phyloP scores from a whole-genome alignment of 768 basidiomycete species.

The Multifurca ochricompacta region DNA sequence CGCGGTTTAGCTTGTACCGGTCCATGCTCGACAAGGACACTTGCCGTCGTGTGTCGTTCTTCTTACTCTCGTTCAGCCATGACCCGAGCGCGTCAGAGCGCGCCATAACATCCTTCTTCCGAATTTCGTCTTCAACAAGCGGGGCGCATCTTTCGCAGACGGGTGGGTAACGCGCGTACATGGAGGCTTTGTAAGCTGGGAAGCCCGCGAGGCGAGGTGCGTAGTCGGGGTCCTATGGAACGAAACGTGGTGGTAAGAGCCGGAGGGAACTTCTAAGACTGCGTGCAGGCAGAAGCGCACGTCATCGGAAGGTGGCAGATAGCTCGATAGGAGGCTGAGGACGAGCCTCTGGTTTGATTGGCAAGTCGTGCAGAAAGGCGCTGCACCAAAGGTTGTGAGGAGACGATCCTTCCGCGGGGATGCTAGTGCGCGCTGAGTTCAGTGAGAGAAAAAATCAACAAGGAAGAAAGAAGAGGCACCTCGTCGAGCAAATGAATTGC shows the following conservation, averaged over 20 bases:
- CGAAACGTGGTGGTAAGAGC: slow-evolving; percentile 2
- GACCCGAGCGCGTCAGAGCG: slow-evolving; percentile 66
- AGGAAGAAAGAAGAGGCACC: slow-evolving; percentile 36
- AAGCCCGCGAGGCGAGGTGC: slow-evolving; percentile 51
- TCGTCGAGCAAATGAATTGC: slow-evolving; percentile 59
- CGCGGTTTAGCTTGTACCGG: slow-evolving; percentile 37
- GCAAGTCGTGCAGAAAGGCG: slow-evolving; percentile 80
- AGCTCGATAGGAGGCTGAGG: slow-evolving; percentile 81
- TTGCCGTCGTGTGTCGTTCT: slow-evolving; percentile 50
- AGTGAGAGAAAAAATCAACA: not conserved
- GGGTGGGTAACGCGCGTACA: slow-evolving; percentile 80
- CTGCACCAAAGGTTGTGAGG: slow-evolving; percentile 49
- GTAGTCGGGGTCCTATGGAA: slow-evolving; percentile 63
- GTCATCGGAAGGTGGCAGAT: slow-evolving; percentile 62
- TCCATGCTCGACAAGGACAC: slow-evolving; percentile 35
- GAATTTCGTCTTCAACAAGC: slow-evolving; percentile 75
- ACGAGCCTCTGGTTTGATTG: slow-evolving; percentile 89
- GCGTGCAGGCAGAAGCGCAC: slow-evolving; percentile 37
- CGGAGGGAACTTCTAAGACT: not conserved
- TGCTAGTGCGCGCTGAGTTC: slow-evolving; percentile 32
- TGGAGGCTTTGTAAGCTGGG: slow-evolving; percentile 62
- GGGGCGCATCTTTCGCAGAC: slow-evolving; percentile 73
- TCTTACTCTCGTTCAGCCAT: slow-evolving; percentile 58
- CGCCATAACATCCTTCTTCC: slow-evolving; percentile 74
- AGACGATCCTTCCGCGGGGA: slow-evolving; percentile 64